These are phyloP conservation scores for Fusarium anthophilum DNA, from an alignment of 2,329 filamentous ascomycete species.

Conservation along the genomic window DNA sequence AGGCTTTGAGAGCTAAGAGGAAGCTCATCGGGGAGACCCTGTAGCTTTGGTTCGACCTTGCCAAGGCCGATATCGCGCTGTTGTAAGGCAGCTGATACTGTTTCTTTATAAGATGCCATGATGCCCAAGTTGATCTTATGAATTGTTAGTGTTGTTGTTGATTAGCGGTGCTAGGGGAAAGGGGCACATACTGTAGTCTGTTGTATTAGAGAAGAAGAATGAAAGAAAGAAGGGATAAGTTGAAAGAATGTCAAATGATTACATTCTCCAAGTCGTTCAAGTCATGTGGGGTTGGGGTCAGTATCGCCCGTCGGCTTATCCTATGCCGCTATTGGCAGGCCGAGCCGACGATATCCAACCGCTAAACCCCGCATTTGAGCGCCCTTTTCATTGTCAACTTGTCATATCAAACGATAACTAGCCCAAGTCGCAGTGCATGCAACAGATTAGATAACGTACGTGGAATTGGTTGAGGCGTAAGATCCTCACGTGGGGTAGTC, in stretches of 20 bases:
- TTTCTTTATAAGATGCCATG: constrained; percentile 23
- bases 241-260: neutral
- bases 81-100: constrained; percentile 12
- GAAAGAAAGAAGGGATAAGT: neutral
- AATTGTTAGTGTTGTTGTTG: neutral
- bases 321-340: constrained; percentile 3
- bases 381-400: constrained; percentile 13
- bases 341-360: constrained; percentile 28
- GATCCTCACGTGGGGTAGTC: neutral
- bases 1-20: constrained; percentile 38
- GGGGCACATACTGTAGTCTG: neutral
- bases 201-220: neutral
- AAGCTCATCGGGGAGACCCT: constrained; percentile 35
- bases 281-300: constrained; percentile 11
- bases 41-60: constrained; percentile 41
- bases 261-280: neutral
- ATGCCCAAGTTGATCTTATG: neutral
- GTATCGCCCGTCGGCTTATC: constrained; percentile 20
- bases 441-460: neutral
- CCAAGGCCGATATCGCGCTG: constrained; percentile 37
- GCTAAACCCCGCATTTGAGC: constrained; percentile 18
- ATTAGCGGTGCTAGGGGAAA: neutral
- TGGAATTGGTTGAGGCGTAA: neutral
- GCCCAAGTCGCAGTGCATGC: neutral
- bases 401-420: constrained; percentile 4